Evolutionary conservation across 2,329 filamentous ascomycete genomes (phyloP), one percentile per base, ranked within the genome.

Genomic region (Gaeumannomyces sp.): DNA sequence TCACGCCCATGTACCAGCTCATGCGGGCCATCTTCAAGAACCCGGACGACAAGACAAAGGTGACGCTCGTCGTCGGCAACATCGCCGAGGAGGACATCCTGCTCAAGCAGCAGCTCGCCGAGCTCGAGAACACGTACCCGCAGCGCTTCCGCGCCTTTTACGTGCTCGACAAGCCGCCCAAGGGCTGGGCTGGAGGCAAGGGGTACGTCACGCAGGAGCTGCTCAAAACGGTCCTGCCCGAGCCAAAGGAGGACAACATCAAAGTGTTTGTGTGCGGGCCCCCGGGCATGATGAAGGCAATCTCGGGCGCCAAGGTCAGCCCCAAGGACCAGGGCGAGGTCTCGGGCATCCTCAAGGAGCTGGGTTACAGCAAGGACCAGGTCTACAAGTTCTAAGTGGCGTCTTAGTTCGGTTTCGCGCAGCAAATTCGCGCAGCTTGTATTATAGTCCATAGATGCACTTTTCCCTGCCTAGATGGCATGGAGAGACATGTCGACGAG

Each of bases 1-100:
- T 99, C 77, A 95, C 95, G 14, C 95, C 95, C 71, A 97, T 98
- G 94, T 98, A 91, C 84, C 95, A 99, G 83, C 88, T 99, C 60
- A 83, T 87, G 69, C 92, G 92, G 68, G 85, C 89, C 74, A 97
- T 99, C 80, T 96, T 98, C 88, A 92, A 89, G 79, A 96, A 97
- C 85, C 92, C 94, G 67, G 86, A 91, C 59, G 95, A 99, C 81
- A 93, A 95, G 86, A 99, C 95, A 72, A 96, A 97, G 83, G 93
- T 99, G 58, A 98, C 94, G 7, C 87, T 99, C 38, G 85, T 99
- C 53, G 97, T 94, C 74, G 95, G 92, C 70, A 99, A 98, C 81
- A 80, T 97, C 66, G 82, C 81, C 31, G 92, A 98, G 81, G 86
- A 94, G 69, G 95, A 99, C 74, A 97, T 99, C 67, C 83, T 99